Evolutionary conservation across 1,139 yeast genomes (phyloP).

Genomic region (Kluyveromyces sp.): DNA sequence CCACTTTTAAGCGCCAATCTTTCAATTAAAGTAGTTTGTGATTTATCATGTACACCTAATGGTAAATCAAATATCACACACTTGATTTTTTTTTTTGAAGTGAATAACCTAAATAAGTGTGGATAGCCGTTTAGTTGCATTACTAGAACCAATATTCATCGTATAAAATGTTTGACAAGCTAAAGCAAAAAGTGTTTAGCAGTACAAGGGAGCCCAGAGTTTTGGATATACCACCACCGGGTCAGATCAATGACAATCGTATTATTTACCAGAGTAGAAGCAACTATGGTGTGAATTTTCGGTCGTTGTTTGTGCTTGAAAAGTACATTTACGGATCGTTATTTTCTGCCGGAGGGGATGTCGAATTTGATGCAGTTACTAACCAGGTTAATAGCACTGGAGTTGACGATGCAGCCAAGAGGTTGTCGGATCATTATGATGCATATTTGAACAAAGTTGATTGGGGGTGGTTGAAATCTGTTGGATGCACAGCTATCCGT

Average conservation of each 20-base stretch:
- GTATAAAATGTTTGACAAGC: constrained; percentile 1
- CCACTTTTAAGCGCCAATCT: no score
- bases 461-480: constrained; percentile 65
- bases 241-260: neutral
- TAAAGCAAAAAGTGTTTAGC: constrained; percentile 1
- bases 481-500: constrained; percentile 69
- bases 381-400: constrained; percentile 44
- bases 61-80: no score
- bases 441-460: constrained; percentile 52
- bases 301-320: constrained; percentile 76
- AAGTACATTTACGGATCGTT: constrained; percentile 59
- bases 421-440: constrained; percentile 64
- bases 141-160: no score
- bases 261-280: constrained; percentile 53
- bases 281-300: constrained; percentile 82
- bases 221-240: constrained; percentile 4
- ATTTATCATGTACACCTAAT: no score
- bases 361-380: constrained; percentile 71
- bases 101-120: no score
- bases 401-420: constrained; percentile 43
- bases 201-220: neutral
- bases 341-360: constrained; percentile 44
- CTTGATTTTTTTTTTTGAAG: no score
- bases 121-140: no score
- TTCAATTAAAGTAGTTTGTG: no score